phyloP scores from a whole-genome alignment of 192 early-diverging fungal species.

The Podila minutissima region DNA sequence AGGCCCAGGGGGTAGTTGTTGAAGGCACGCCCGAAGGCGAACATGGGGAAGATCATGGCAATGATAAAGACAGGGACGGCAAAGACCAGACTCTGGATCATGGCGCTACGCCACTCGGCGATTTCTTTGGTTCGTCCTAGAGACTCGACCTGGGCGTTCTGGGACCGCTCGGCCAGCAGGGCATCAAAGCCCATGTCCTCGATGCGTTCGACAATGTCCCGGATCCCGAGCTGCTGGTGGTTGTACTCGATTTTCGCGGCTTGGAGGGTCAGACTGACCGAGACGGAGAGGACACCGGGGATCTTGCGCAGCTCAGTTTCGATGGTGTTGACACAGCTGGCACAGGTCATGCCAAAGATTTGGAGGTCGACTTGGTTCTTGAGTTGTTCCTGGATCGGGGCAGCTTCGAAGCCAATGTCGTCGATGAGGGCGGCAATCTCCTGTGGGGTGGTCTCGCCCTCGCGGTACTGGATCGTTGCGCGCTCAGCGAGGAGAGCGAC shows the following conservation, averaged over 20 bases:
- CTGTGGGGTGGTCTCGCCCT: constrained; percentile 49
- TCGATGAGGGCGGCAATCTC: constrained; percentile 73
- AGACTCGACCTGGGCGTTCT: constrained; percentile 88
- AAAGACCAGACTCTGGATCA: constrained; percentile 74
- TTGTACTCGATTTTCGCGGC: constrained; percentile 79
- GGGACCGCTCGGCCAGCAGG: constrained; percentile 67
- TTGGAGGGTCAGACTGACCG: constrained; percentile 84
- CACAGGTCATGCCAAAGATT: constrained; percentile 96
- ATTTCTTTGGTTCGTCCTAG: constrained; percentile 89
- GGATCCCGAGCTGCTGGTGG: constrained; percentile 68
- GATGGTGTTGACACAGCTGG: constrained; percentile 80
- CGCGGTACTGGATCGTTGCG: constrained; percentile 76
- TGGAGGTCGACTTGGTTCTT: constrained; percentile 72
- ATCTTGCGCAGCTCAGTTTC: constrained; percentile 72
- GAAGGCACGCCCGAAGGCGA: constrained; percentile 27
- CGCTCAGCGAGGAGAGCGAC: constrained; percentile 89
- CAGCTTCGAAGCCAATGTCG: constrained; percentile 79
- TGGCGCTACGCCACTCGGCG: constrained; percentile 75
- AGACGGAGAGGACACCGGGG: constrained; percentile 67
- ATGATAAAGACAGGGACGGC: constrained; percentile 86
- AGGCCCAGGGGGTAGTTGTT: constrained; percentile 58
- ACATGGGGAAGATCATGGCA: constrained; percentile 78
- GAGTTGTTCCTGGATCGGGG: constrained; percentile 57
- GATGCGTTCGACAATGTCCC: constrained; percentile 83
- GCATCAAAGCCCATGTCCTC: constrained; percentile 86